These are phyloP conservation scores for Fusarium cyanostomum DNA, from an alignment of 2,329 filamentous ascomycete genomes.

Conservation along the genomic window DNA sequence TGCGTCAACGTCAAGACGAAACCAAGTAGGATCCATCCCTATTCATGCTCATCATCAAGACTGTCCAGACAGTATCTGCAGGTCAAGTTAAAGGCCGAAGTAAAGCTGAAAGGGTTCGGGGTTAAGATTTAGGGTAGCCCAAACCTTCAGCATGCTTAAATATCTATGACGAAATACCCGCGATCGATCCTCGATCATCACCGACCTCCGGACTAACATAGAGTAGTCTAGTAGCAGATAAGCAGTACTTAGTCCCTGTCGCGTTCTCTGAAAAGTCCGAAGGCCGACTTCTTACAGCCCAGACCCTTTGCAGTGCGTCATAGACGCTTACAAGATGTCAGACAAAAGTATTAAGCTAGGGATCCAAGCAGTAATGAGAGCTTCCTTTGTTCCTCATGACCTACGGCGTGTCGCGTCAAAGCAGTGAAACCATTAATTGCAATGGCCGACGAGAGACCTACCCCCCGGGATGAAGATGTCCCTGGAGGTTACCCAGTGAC, in stretches of 20 bases:
- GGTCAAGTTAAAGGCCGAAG: neutral
- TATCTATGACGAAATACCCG: slow-evolving; percentile 25
- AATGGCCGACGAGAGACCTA: slow-evolving; percentile 37
- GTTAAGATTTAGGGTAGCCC: slow-evolving; percentile 11
- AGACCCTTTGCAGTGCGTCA: slow-evolving; percentile 18
- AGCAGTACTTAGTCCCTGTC: neutral
- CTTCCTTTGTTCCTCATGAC: neutral
- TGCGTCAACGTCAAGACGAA: slow-evolving; percentile 2
- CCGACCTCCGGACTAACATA: neutral
- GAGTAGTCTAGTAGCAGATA: neutral
- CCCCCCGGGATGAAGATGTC: slow-evolving; percentile 39
- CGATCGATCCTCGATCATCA: neutral
- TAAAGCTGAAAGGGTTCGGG: neutral
- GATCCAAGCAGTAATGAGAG: neutral
- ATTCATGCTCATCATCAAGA: neutral
- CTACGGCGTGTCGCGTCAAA: neutral
- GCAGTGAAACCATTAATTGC: neutral
- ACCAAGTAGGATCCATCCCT: neutral
- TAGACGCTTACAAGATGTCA: slow-evolving; percentile 13
- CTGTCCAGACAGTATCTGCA: too few species aligned
- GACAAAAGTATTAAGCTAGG: neutral
- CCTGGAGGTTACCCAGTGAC: slow-evolving; percentile 41
- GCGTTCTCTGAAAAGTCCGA: slow-evolving; percentile 28
- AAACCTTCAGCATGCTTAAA: slow-evolving; percentile 12
- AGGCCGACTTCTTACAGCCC: slow-evolving; percentile 13